These are phyloP conservation scores for Dalbergia oliveri DNA, from an alignment of 306 rosid species.

Conservation along the genomic window DNA sequence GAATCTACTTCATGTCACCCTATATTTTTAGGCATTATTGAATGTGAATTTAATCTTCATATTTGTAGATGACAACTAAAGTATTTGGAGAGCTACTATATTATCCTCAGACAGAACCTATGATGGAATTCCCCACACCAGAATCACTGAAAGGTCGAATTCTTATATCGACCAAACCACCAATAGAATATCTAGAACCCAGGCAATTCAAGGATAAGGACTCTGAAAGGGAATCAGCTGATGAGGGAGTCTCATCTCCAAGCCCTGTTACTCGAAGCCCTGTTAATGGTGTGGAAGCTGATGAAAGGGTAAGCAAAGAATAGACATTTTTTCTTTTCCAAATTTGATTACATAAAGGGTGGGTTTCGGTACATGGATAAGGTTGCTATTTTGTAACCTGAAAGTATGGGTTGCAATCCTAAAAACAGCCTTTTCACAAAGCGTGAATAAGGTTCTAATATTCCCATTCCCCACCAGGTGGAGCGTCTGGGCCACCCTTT, in stretches of 20 bases:
- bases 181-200: conserved; percentile 65
- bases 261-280: conserved; percentile 25
- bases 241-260: conserved; percentile 52
- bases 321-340: neutral
- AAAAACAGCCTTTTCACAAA: no score
- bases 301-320: conserved; percentile 59
- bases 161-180: conserved; percentile 89
- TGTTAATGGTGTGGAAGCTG: conserved; percentile 49
- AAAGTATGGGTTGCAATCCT: no score
- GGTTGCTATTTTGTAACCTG: no score
- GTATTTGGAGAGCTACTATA: conserved; percentile 78
- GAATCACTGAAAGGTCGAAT: conserved; percentile 75
- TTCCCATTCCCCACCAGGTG: no score
- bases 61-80: conserved; percentile 68
- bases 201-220: conserved; percentile 56
- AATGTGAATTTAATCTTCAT: conserved; percentile 34
- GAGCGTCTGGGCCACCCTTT: neutral
- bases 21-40: conserved; percentile 11
- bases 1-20: neutral
- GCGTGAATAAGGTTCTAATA: no score
- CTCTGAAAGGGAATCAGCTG: conserved; percentile 60
- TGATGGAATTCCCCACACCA: conserved; percentile 83
- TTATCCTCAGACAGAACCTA: conserved; percentile 63
- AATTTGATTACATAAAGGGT: conserved; percentile 13
- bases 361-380: no score